A percentile compares a stretch with the other conserved stretches of the same genome.
phyloP scores from a whole-genome alignment of 805 yeast genomes.

The Brettanomyces bruxellensis region DNA sequence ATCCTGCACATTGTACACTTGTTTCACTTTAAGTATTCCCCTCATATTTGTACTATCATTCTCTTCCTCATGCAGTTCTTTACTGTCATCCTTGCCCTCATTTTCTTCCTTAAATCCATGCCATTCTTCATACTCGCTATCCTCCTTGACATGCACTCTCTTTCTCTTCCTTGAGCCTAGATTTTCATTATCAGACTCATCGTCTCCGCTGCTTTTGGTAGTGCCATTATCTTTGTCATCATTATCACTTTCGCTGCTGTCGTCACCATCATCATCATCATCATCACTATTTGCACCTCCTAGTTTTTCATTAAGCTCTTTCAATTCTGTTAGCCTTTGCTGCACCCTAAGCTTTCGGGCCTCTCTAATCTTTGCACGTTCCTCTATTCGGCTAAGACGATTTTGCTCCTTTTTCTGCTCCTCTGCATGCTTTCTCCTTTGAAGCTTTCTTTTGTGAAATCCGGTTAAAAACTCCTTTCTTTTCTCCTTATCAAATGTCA shows the following conservation, averaged over 20 bases:
- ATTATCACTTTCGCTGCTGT: no score
- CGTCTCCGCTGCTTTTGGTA: no score
- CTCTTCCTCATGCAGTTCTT: constrained; percentile 6
- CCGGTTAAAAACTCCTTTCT: constrained; percentile 85
- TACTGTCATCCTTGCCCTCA: constrained; percentile 12
- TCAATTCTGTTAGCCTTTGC: constrained; percentile 50
- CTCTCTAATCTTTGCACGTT: constrained; percentile 60
- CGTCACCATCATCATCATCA: constrained; percentile 4
- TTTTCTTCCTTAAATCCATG: constrained; percentile 24
- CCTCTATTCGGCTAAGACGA: constrained; percentile 62
- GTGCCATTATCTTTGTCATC: no score
- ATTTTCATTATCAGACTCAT: constrained; percentile 10
- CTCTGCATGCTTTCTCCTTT: constrained; percentile 80
- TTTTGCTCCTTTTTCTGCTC: constrained; percentile 71
- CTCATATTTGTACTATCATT: constrained; percentile 7
- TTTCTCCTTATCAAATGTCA: constrained; percentile 72
- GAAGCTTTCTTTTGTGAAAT: constrained; percentile 86
- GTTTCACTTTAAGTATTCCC: constrained; percentile 40
- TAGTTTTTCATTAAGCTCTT: constrained; percentile 20
- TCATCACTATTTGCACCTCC: constrained; percentile 16
- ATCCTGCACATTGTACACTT: constrained; percentile 29
- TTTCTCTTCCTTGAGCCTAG: constrained; percentile 12
- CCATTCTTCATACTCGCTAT: constrained; percentile 23
- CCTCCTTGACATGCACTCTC: constrained; percentile 2
- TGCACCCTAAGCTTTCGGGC: constrained; percentile 62